Evolutionary conservation across 768 basidiomycete genomes (phyloP).

Genomic region (Mycena capillaripes): DNA sequence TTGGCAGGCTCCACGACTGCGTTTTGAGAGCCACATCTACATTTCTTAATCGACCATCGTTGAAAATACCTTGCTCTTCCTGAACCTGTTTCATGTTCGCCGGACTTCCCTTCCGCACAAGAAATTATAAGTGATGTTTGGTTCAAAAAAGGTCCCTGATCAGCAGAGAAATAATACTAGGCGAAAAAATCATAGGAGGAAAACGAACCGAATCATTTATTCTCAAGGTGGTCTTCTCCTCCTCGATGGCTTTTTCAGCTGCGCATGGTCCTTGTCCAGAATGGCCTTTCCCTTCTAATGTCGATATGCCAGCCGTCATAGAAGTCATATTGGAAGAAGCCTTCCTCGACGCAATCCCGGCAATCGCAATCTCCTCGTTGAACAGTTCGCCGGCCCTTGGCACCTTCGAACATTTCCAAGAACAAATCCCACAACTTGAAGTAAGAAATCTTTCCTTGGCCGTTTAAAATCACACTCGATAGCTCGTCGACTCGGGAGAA

Average conservation of each 20-base stretch:
- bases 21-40: no score
- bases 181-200: no score
- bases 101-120: no score
- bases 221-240: no score
- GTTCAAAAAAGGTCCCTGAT: no score
- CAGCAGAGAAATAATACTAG: no score
- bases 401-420: neutral
- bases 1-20: no score
- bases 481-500: no score
- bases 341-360: neutral
- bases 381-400: neutral
- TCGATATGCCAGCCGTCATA: neutral
- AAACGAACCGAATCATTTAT: neutral
- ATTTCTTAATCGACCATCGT: no score
- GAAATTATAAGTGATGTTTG: no score
- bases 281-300: neutral
- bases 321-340: neutral
- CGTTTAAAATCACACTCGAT: neutral
- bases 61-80: no score
- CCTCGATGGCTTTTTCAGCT: neutral
- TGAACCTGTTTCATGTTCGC: no score
- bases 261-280: neutral
- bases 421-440: conserved; percentile 1
- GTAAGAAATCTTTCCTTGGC: neutral
- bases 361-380: neutral